Conservation (phyloP, 495 filamentous ascomycete species). For the Wilcoxina mikolae region DNA sequence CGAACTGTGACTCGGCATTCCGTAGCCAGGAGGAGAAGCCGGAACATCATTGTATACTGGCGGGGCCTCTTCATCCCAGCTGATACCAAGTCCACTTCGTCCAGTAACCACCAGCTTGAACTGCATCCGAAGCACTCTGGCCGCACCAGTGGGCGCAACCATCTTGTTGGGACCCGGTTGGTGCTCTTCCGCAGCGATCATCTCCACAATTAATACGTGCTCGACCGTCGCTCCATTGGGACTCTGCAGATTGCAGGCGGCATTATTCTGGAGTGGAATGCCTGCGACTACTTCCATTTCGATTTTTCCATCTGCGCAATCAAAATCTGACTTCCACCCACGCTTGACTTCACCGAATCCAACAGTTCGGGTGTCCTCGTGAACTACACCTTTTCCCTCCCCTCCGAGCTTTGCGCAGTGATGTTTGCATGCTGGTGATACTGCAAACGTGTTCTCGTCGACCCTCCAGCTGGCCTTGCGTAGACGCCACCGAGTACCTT, state of each 20-base stretch:
- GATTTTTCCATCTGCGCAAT: constrained; percentile 51
- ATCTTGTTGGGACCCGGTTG: constrained; percentile 9
- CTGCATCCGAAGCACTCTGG: constrained; percentile 84
- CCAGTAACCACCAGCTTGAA: constrained; percentile 71
- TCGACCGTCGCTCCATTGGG: constrained; percentile 62
- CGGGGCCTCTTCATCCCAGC: constrained; percentile 93
- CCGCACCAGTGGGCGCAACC: constrained; percentile 74
- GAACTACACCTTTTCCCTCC: constrained; percentile 55
- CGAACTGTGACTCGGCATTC: neutral
- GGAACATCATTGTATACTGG: constrained; percentile 93
- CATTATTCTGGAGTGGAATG: constrained; percentile 34
- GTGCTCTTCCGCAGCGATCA: constrained; percentile 80
- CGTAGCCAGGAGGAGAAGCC: constrained; percentile 66
- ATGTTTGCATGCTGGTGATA: constrained; percentile 67
- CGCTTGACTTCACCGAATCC: constrained; percentile 58
- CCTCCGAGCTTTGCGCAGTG: constrained; percentile 60
- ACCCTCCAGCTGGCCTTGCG: constrained; percentile 86
- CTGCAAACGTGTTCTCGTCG: constrained; percentile 65
- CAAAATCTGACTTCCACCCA: constrained; percentile 97
- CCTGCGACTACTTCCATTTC: constrained; percentile 67
- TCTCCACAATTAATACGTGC: constrained; percentile 77
- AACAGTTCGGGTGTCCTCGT: constrained; percentile 62
- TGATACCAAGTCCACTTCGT: constrained; percentile 73
- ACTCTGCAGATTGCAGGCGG: constrained; percentile 63
- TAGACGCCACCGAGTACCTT: constrained; percentile 66